Evolutionary conservation across 495 filamentous ascomycete species (phyloP), one percentile per base, ranked within the genome.

Genomic region (Astrothelium subdiscretum): DNA sequence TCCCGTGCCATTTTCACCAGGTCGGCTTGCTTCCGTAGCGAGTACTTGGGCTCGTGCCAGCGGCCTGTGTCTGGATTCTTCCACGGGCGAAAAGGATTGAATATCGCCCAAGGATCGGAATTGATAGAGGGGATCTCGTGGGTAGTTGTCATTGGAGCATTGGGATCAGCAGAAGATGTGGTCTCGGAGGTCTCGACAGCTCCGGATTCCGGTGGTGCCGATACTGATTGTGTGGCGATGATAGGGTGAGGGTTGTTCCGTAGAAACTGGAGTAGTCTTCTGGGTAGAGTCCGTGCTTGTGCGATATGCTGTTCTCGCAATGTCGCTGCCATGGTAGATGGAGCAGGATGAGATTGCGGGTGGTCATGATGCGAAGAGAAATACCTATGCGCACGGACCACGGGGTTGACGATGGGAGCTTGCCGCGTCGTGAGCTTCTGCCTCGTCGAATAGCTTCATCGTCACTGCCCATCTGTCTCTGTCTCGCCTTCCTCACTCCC

Each of bases 1-100:
- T 87, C 79, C 59, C 81, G 78, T 5, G 94, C 91, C 63, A 96
- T 67, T 76, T 96, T 96, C 62, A 91, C 88, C 32, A 98, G 79
- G 62, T 96, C 92, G 8, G 92, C 92, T 79, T 98, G 94, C 38
- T 87, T 81, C 48, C 95, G 82, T 60, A 95, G 79, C 2, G 89
- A 92, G 77, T 84, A 91, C 61, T 84, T 80, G 0, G 94, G 90
- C 59, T 87, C 77, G 63, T 87, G 83, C 91, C 91, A 96, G 70
- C 79, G 81, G 10, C 85, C 85, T 0, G 89, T 92, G 4, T 76
- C 73, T 43, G 85, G 83, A 75, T 89, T 83, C 73, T 87, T 87
- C 59, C 77, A 79, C 0, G 86, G 79, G 67, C 82, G 75, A 79
- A 96, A 96, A 2, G 91, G 91, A 68, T 94, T 94, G 31, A 76